Evolutionary conservation across 23 red algal genomes (phyloP).

Genomic region (Cyanidiococcus yangmingshanensis): DNA sequence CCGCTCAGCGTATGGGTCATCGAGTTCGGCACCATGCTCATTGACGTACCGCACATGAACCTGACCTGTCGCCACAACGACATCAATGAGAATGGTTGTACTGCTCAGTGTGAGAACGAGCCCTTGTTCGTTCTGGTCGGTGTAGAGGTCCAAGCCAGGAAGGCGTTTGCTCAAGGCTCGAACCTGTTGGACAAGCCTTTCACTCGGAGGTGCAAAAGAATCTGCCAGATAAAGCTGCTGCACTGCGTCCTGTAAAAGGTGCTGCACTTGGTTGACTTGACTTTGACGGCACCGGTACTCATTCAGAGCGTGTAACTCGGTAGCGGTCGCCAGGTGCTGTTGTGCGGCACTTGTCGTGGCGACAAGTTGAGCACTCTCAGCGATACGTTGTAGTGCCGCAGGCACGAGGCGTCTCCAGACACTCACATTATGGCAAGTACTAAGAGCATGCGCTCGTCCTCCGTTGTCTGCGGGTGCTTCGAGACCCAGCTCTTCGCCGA

Average conservation of each 20-base stretch:
- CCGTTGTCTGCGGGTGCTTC: background rate
- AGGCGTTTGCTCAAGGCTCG: background rate
- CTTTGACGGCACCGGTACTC: background rate
- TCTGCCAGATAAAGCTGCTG: background rate
- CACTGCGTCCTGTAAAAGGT: background rate
- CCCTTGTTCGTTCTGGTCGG: background rate
- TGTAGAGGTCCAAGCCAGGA: background rate
- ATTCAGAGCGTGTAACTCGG: background rate
- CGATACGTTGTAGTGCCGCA: background rate
- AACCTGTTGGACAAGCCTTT: background rate
- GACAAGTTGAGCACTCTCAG: background rate
- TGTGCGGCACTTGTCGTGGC: background rate
- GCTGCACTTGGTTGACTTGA: background rate
- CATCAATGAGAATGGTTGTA: conserved; percentile 6
- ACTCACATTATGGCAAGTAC: background rate
- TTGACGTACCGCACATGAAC: background rate
- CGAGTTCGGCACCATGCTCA: background rate
- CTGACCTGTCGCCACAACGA: background rate
- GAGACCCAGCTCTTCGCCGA: background rate
- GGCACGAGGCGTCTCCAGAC: background rate
- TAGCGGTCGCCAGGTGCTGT: background rate
- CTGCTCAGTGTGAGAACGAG: conserved; percentile 1
- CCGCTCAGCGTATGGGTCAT: conserved; percentile 10
- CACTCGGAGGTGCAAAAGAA: background rate
- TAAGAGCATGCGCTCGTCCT: background rate